Evolutionary conservation across 495 filamentous ascomycete species (phyloP).

Genomic region (Talaromyces borbonicus): DNA sequence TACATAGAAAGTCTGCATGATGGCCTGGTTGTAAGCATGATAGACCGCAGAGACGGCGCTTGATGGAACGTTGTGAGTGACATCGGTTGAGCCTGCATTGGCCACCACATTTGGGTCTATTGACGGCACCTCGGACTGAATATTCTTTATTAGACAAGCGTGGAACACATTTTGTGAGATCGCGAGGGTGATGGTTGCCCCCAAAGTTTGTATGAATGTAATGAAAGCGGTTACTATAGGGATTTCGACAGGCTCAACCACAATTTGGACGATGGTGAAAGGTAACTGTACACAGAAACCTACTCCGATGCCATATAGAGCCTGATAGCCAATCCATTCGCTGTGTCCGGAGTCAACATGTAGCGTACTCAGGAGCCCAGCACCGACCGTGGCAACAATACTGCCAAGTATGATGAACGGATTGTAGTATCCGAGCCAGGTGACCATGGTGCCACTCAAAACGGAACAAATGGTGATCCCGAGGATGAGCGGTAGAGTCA

Average conservation of each 20-base stretch:
- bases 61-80: constrained; percentile 39
- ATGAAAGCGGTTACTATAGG: constrained; percentile 31
- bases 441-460: constrained; percentile 2
- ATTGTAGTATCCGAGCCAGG: constrained; percentile 26
- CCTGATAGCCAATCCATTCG: constrained; percentile 10
- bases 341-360: constrained; percentile 23
- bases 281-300: constrained; percentile 38
- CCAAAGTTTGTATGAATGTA: constrained; percentile 39
- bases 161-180: constrained; percentile 49
- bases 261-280: constrained; percentile 19
- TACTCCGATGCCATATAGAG: constrained; percentile 32
- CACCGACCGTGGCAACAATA: constrained; percentile 25
- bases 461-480: constrained; percentile 7
- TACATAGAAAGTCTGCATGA: constrained; percentile 60
- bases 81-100: constrained; percentile 53
- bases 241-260: constrained; percentile 33
- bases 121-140: constrained; percentile 38
- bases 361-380: constrained; percentile 42
- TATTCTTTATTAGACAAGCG: constrained; percentile 46
- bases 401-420: constrained; percentile 29
- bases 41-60: constrained; percentile 44
- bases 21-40: constrained; percentile 59
- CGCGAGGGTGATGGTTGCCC: constrained; percentile 52
- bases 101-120: constrained; percentile 41
- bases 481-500: constrained; percentile 8